Base-by-base conservation (phyloP, 805 yeast species). In the Teunomyces stri region DNA sequence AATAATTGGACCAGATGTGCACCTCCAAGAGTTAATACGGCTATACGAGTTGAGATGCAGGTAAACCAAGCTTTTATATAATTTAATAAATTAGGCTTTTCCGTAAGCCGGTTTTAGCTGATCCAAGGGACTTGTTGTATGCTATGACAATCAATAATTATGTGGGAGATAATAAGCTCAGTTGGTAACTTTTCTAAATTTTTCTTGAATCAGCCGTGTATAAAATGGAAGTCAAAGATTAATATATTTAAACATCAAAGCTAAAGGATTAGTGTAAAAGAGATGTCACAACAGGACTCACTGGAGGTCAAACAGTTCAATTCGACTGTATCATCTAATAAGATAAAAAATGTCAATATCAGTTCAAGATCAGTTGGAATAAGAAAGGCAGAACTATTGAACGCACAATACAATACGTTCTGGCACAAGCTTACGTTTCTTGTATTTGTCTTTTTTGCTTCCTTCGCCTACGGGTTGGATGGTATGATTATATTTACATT, bases 391-490 rank as follows among this genome's bases (percentile, higher is more conserved):
- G 88, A 84, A 59, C 67, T 81, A 28, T 70, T 80, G 51, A 70
- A 79, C 13, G 69, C 70, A 27, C 83, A 80, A 51, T 81, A 79
- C 55, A 51, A 65, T 16, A 44, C 60, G 20, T 53, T 58, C 33
- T 54, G 55, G 34, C 69, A 69, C 49, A 75, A 74, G 45, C 51
- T 71, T 5, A 50, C 69, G 3, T 63, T 82, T 28, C 80, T 76
- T 58, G 59, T 80, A 45, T 66, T 76, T 10, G 62, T 79, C 20
- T 82, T 84, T 55, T 54, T 79, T 20, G 74, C 80, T 40, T 76
- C 85, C 16, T 85, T 81, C 54, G 76, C 76, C 22, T 81, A 81
- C 54, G 81, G 84, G 31, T 66, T 85, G 41, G 89, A 84, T 56
- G 74, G 78, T 43, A 72, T 72, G 35, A 60, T 75, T 39, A 69